Evolutionary conservation across 1,139 yeast species (phyloP), one percentile per base, ranked within the genome.

Genomic region (Saccharomyces hybrid): DNA sequence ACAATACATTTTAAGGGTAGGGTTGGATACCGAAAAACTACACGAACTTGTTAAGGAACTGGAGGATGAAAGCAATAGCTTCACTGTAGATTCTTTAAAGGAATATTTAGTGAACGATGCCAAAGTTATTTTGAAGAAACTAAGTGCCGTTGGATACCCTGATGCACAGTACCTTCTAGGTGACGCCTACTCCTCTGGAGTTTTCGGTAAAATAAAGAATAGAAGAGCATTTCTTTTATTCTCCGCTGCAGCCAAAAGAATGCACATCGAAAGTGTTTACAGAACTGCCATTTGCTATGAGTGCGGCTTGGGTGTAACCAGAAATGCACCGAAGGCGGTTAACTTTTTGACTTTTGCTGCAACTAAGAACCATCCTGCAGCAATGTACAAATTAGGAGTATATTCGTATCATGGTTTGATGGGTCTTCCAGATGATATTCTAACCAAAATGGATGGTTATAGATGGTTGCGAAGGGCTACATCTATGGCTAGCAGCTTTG

Each of bases 111-210:
- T 90, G 48, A 86, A 86, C 63, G 97, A 93, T 66, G 95, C 97
- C 0, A 75, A 80, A 44, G 76, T 76, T 55, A 84, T 86, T 60
- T 76, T 91, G 60, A 84, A 82, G 60, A 82, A 82, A 64, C 77
- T 93, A 47, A 76, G 91, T 25, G 95, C 88, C 59, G 81, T 85
- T 60, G 96, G 97, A 3, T 86, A 83, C 64, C 80, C 85, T 2
- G 97, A 91, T 57, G 96, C 97, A 0, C 98, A 91, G 69, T 93
- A 91, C 68, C 76, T 91, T 38, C 74, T 93, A 47, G 99, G 84
- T 19, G 98, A 91, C 70, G 93, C 95, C 0, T 84, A 84, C 68
- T 81, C 91, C 28, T 84, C 93, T 5, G 96, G 96, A 1, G 90
- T 90, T 0, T 78, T 89, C 55, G 96, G 95, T 0, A 86, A 84